Percentiles rank a stretch among this genome's conserved stretches.
Conservation (phyloP, 441 rosid species). For the Breynia disticha region DNA sequence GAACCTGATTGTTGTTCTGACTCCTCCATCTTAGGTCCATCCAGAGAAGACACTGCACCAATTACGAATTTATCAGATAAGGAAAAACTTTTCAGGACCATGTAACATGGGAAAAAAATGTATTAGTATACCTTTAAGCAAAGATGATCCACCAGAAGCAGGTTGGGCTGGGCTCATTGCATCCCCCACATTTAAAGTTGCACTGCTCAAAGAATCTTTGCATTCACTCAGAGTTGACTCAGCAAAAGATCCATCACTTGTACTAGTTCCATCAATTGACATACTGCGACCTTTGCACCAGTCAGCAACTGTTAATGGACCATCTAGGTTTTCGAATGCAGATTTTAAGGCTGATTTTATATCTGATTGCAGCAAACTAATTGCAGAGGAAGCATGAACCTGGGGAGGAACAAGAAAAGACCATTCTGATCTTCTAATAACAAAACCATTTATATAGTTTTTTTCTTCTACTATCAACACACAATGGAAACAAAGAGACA, state of each 20-base stretch:
- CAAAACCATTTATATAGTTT: neutral
- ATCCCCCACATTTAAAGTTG: slow-evolving; percentile 43
- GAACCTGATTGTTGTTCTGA: slow-evolving; percentile 42
- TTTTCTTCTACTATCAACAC: neutral
- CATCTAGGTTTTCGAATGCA: slow-evolving; percentile 83
- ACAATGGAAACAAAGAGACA: slow-evolving; percentile 1
- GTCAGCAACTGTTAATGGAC: slow-evolving; percentile 83
- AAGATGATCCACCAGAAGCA: slow-evolving; percentile 48
- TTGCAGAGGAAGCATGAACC: slow-evolving; percentile 82
- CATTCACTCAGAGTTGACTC: slow-evolving; percentile 74
- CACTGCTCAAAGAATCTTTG: slow-evolving; percentile 50
- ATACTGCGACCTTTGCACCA: slow-evolving; percentile 96
- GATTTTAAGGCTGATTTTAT: slow-evolving; percentile 83
- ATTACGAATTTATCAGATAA: slow-evolving; percentile 20
- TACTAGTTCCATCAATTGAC: slow-evolving; percentile 42
- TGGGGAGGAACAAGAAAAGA: slow-evolving; percentile 26
- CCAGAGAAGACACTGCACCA: slow-evolving; percentile 37
- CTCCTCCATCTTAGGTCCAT: slow-evolving; percentile 75
- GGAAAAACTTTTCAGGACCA: slow-evolving; percentile 17
- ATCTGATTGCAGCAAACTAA: slow-evolving; percentile 87
- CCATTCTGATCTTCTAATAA: slow-evolving; percentile 7
- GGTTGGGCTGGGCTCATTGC: slow-evolving; percentile 55
- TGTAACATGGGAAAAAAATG: neutral
- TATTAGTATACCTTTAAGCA: slow-evolving; percentile 39
- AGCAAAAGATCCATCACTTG: slow-evolving; percentile 66